Percentiles rank a stretch among this genome's conserved stretches.
Conservation (phyloP, 331 rosid genomes). For the Malus hybrid region DNA sequence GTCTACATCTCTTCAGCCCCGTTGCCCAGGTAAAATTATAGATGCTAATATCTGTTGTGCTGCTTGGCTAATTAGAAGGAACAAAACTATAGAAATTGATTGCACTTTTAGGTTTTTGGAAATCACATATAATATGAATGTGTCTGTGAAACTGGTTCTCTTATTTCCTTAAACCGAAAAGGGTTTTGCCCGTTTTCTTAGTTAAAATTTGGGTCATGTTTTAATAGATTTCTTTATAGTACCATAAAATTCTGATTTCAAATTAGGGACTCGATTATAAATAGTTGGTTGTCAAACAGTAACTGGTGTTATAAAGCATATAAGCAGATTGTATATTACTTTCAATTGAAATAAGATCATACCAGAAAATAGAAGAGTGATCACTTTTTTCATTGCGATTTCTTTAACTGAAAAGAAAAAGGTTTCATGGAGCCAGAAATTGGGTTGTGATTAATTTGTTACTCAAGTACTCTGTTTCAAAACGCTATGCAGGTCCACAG, state of each 20-base stretch:
- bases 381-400: not conserved
- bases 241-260: not conserved
- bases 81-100: not conserved
- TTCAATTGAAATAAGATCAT: not conserved
- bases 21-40: constrained; percentile 75
- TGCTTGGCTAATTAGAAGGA: not conserved
- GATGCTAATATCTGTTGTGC: not conserved
- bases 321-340: not conserved
- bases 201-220: not conserved
- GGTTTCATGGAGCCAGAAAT: not conserved
- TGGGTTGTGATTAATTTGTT: not conserved
- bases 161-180: not conserved
- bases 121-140: not conserved
- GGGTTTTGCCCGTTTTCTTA: not conserved
- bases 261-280: not conserved
- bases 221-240: not conserved
- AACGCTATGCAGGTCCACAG: constrained; percentile 53
- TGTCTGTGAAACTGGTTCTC: not conserved
- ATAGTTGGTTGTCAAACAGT: not conserved
- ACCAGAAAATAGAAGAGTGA: not conserved
- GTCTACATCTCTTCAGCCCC: constrained; percentile 75
- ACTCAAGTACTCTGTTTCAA: not conserved
- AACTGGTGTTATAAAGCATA: not conserved
- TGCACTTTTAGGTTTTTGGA: not conserved
- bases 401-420: not conserved